phyloP scores from a whole-genome alignment of 164 flowering plant species.

The Kingdonia uniflora region DNA sequence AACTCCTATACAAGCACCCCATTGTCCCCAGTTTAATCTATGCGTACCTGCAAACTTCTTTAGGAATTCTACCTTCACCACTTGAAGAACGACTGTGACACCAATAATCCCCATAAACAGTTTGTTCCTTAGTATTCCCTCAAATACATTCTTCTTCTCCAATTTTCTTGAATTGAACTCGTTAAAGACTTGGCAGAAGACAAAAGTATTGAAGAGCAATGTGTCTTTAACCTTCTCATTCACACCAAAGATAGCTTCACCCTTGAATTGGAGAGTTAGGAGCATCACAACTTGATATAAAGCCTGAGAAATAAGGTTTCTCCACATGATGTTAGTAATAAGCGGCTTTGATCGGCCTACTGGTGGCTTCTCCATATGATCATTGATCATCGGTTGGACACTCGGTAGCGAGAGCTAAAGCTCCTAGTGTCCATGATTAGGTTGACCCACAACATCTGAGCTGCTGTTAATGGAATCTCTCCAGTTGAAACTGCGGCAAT shows the following conservation, averaged over 20 bases:
- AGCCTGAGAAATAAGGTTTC: constrained; percentile 48
- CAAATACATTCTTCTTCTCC: constrained; percentile 35
- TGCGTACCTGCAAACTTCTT: constrained; percentile 52
- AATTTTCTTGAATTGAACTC: constrained; percentile 42
- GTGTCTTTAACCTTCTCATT: constrained; percentile 31
- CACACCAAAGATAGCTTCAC: constrained; percentile 31
- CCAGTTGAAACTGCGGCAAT: constrained; percentile 57
- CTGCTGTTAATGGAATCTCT: constrained; percentile 46
- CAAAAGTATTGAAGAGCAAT: constrained; percentile 45
- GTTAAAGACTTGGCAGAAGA: constrained; percentile 52
- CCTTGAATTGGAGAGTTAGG: constrained; percentile 35
- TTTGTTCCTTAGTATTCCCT: constrained; percentile 32
- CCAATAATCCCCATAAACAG: constrained; percentile 37
- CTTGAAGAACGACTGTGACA: constrained; percentile 34
- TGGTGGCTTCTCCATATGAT: constrained; percentile 40
- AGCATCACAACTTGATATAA: constrained; percentile 37
- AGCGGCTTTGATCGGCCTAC: constrained; percentile 45
- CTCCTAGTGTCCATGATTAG: constrained; percentile 66
- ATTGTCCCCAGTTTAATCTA: constrained; percentile 33
- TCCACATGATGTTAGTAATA: constrained; percentile 63
- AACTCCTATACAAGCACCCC: constrained; percentile 36
- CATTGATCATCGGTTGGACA: constrained; percentile 40
- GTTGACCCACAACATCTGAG: constrained; percentile 65
- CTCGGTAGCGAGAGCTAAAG: constrained; percentile 59
- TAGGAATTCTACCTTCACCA: constrained; percentile 53